phyloP scores from a whole-genome alignment of 2,329 filamentous ascomycete genomes.

The Ascochyta clinopodiicola region DNA sequence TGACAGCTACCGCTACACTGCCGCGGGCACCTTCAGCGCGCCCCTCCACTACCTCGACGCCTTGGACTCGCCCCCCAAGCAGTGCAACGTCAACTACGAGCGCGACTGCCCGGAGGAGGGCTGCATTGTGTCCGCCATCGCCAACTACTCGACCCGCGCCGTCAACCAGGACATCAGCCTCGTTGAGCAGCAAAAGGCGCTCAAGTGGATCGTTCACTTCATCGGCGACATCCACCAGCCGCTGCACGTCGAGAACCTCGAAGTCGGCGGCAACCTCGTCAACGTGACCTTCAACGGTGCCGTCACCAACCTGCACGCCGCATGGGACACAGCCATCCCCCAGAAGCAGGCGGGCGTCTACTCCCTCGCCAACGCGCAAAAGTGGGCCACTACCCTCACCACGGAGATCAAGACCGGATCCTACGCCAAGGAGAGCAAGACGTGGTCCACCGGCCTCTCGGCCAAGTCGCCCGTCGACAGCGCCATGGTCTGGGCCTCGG shows the following conservation, averaged over 20 bases:
- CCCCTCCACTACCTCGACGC: constrained; percentile 62
- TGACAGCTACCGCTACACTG: constrained; percentile 58
- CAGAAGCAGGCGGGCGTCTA: constrained; percentile 52
- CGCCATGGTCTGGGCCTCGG: constrained; percentile 52
- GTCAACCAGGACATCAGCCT: constrained; percentile 37
- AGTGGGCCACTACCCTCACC: constrained; percentile 49
- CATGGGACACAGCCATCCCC: constrained; percentile 55
- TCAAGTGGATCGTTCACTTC: constrained; percentile 61
- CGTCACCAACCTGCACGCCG: constrained; percentile 52
- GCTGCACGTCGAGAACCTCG: constrained; percentile 62
- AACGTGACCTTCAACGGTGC: constrained; percentile 52
- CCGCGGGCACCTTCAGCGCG: constrained; percentile 56
- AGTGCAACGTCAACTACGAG: constrained; percentile 57
- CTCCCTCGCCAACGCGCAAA: constrained; percentile 45
- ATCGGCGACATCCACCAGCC: constrained; percentile 79
- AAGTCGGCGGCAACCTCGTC: constrained; percentile 54
- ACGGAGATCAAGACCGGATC: constrained; percentile 48
- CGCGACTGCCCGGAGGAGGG: constrained; percentile 59
- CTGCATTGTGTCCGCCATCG: constrained; percentile 61
- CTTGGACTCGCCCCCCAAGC: constrained; percentile 54
- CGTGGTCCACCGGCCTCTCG: constrained; percentile 49
- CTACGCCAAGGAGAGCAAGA: constrained; percentile 40
- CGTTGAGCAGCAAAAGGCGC: constrained; percentile 50
- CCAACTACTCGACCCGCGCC: constrained; percentile 55
- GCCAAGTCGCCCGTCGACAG: constrained; percentile 44